Conservation (phyloP, 257 asterid species). For the Datura wrightii region DNA sequence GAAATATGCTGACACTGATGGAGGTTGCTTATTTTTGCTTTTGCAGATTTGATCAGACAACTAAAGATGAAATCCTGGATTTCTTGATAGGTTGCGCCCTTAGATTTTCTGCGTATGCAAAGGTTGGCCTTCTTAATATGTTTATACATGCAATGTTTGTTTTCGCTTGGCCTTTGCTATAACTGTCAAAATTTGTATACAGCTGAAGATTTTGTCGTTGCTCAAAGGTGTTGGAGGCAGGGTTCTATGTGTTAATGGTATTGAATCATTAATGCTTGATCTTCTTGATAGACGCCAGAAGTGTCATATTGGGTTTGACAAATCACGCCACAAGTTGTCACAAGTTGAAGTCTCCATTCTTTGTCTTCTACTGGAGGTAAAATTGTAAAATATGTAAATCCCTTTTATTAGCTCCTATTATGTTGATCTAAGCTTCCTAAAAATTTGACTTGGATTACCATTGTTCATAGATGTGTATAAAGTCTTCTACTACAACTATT, state of each 20-base stretch:
- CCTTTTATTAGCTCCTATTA: constrained; percentile 23
- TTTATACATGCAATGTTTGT: constrained; percentile 31
- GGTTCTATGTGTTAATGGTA: constrained; percentile 55
- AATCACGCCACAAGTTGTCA: constrained; percentile 51
- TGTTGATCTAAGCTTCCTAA: constrained; percentile 16
- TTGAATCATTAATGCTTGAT: constrained; percentile 56
- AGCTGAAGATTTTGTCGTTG: constrained; percentile 72
- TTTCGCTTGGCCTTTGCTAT: neutral
- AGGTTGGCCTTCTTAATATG: constrained; percentile 55
- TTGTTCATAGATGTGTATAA: constrained; percentile 58
- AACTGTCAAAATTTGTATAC: constrained; percentile 41
- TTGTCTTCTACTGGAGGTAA: constrained; percentile 86
- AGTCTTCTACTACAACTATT: constrained; percentile 47
- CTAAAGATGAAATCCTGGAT: constrained; percentile 62
- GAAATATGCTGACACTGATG: constrained; percentile 28
- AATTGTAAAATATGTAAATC: constrained; percentile 24
- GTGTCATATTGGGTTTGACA: constrained; percentile 46
- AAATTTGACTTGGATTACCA: neutral
- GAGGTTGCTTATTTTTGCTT: constrained; percentile 27
- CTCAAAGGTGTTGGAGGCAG: constrained; percentile 72
- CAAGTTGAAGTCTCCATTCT: constrained; percentile 64
- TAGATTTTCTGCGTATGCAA: constrained; percentile 67
- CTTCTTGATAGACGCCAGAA: constrained; percentile 64
- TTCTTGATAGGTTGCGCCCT: constrained; percentile 63
- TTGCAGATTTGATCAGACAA: constrained; percentile 70